Evolutionary conservation across 2,329 filamentous ascomycete genomes (phyloP).

Genomic region (Talaromyces rugulosus): DNA sequence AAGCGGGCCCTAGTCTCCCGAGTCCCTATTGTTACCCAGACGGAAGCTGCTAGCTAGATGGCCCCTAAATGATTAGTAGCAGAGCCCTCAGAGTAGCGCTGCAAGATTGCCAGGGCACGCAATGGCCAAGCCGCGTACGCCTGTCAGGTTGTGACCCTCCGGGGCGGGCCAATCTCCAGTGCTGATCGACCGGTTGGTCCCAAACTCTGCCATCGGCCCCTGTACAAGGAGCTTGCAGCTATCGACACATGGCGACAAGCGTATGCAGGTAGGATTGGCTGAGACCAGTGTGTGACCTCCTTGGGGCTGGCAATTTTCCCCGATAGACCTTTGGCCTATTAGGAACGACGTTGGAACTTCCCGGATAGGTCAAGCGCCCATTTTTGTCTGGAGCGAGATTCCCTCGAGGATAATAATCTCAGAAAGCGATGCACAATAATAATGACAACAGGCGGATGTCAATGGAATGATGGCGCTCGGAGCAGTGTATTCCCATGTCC

Average conservation of each 20-base stretch:
- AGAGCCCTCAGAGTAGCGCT: not conserved
- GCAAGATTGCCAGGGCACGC: not conserved
- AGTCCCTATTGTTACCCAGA: not conserved
- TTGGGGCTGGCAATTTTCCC: constrained; percentile 1
- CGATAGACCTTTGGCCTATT: not conserved
- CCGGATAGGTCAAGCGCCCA: not conserved
- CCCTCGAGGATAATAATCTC: not conserved
- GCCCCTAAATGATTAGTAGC: too few species aligned
- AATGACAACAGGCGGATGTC: not conserved
- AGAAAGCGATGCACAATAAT: not conserved
- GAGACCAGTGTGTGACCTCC: not conserved
- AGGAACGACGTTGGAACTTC: not conserved
- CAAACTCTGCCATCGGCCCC: not conserved
- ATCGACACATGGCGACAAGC: not conserved
- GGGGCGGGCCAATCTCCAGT: not conserved
- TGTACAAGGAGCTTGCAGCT: not conserved
- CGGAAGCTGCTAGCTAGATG: not conserved
- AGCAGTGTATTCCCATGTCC: not conserved
- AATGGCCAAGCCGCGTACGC: not conserved
- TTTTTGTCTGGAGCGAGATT: not conserved
- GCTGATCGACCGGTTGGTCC: not conserved
- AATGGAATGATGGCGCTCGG: not conserved
- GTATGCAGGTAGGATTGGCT: not conserved
- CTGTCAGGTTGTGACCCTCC: not conserved
- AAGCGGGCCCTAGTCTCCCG: not conserved